Evolutionary conservation across 2,329 filamentous ascomycete species (phyloP).

Genomic region (Dichotomopilus funicola): DNA sequence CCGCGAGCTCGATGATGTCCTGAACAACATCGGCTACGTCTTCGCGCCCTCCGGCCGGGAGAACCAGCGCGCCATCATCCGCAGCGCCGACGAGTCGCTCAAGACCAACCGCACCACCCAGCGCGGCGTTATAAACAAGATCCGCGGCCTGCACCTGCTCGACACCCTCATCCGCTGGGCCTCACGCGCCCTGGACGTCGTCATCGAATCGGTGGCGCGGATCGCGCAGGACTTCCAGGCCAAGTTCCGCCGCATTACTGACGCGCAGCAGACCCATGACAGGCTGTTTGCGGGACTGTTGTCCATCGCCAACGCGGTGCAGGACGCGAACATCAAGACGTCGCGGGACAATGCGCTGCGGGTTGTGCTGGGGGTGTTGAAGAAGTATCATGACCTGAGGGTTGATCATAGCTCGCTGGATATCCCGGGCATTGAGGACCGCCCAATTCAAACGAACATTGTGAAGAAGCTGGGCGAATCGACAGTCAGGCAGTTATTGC

Average conservation of each 20-base stretch:
- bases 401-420: neutral
- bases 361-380: neutral
- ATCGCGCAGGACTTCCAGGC: neutral
- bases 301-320: neutral
- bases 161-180: neutral
- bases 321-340: neutral
- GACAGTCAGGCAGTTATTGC: neutral
- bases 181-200: neutral
- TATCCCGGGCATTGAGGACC: neutral
- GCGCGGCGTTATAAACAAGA: neutral
- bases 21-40: neutral
- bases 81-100: neutral
- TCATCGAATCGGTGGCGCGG: neutral
- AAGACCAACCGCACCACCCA: neutral
- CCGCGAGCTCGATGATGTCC: neutral
- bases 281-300: neutral
- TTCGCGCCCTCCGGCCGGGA: neutral
- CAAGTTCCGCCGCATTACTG: neutral
- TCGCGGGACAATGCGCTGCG: slow-evolving; percentile 1
- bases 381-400: neutral
- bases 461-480: neutral
- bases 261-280: neutral
- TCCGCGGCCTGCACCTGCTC: neutral
- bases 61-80: neutral
- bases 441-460: neutral